Percentiles rank a stretch among this genome's conserved stretches.
These are phyloP conservation scores for Agapanthus africanus DNA, from an alignment of 106 monocot species.

Conservation along the genomic window DNA sequence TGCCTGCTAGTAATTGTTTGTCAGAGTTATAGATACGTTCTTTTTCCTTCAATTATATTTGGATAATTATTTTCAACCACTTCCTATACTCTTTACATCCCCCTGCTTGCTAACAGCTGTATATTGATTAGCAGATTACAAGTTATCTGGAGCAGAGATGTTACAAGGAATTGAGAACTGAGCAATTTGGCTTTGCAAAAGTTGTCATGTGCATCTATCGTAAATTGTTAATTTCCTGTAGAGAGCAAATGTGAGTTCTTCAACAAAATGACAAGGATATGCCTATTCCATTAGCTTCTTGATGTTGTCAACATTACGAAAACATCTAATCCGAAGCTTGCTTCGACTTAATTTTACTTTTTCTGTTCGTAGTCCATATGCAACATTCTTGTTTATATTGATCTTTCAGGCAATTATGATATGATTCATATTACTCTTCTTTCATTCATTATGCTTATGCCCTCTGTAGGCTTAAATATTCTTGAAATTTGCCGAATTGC, in stretches of 20 bases:
- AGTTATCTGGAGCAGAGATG: slow-evolving; percentile 83
- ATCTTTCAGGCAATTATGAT: background rate
- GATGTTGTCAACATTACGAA: no score
- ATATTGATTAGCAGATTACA: slow-evolving; percentile 48
- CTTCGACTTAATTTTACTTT: no score
- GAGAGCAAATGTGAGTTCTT: slow-evolving; percentile 86
- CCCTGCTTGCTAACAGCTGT: background rate
- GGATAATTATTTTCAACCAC: no score
- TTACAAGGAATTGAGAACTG: slow-evolving; percentile 89
- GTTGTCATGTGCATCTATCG: slow-evolving; percentile 73
- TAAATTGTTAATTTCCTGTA: slow-evolving; percentile 77
- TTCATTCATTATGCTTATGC: background rate
- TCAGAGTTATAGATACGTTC: no score
- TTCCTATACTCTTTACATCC: no score
- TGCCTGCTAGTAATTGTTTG: no score
- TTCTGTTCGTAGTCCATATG: no score
- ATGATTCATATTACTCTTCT: background rate
- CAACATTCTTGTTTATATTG: slow-evolving; percentile 4
- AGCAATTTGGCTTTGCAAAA: slow-evolving; percentile 68
- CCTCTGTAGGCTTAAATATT: no score
- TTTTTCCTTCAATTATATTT: no score
- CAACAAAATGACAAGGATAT: background rate
- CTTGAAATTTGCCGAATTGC: background rate
- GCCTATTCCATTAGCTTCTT: slow-evolving; percentile 5
- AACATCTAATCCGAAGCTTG: background rate